Evolutionary conservation across 106 monocot species (phyloP).

Genomic region (Allium fistulosum): DNA sequence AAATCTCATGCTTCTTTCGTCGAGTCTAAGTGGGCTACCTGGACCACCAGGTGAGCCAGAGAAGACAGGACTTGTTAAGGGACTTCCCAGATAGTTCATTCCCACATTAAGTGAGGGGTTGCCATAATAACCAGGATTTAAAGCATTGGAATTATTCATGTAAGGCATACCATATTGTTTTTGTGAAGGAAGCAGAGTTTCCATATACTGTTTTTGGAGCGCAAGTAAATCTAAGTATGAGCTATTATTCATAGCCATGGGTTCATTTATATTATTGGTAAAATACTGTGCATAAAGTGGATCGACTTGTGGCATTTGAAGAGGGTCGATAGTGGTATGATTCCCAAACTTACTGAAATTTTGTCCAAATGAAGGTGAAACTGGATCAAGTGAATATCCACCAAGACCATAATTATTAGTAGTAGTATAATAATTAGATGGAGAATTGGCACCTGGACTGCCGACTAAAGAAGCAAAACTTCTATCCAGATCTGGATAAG

Average conservation of each 20-base stretch:
- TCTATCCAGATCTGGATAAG: constrained; percentile 20
- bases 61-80: constrained; percentile 39
- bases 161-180: constrained; percentile 61
- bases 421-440: constrained; percentile 25
- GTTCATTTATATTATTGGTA: constrained; percentile 31
- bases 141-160: constrained; percentile 29
- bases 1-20: constrained; percentile 40
- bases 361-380: constrained; percentile 21
- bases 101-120: constrained; percentile 47
- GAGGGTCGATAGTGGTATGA: constrained; percentile 12
- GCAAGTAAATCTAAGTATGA: constrained; percentile 55
- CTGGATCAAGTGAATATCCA: constrained; percentile 28
- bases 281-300: constrained; percentile 40
- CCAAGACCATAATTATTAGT: constrained; percentile 26
- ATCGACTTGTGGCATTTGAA: constrained; percentile 47
- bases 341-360: constrained; percentile 17
- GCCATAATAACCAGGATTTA: constrained; percentile 48
- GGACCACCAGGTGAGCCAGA: constrained; percentile 47
- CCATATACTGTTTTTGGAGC: constrained; percentile 54
- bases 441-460: constrained; percentile 30
- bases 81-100: constrained; percentile 49
- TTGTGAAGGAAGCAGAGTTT: constrained; percentile 50
- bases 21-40: constrained; percentile 60
- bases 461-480: constrained; percentile 8
- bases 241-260: constrained; percentile 11